Evolutionary conservation across 2,329 filamentous ascomycete genomes (phyloP), one percentile per base, ranked within the genome.

Genomic region (Colletotrichum endophyticum): DNA sequence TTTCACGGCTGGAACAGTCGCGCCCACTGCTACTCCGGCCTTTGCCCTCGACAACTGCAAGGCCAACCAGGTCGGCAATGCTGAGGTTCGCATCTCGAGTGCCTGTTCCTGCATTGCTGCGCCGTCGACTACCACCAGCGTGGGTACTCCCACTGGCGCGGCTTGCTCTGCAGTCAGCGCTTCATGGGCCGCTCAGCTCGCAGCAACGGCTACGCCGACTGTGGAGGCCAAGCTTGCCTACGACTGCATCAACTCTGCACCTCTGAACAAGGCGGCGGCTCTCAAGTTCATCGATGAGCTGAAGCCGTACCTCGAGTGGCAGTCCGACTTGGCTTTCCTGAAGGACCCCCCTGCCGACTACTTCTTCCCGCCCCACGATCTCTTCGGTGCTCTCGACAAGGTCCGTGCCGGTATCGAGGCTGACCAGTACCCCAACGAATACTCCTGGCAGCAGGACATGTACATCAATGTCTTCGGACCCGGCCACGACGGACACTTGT

Each of bases 331-430:
- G 12, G 86, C 86, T 19, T 88, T 86, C 78, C 83, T 89, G 36
- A 88, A 88, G 76, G 82, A 88, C 66, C 91, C 91, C 3, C 91
- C 91, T 0, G 73, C 84, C 15, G 84, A 84, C 13, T 92, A 91
- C 80, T 83, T 84, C 67, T 86, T 89, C 72, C 86, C 89, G 0
- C 63, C 82, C 34, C 83, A 85, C 59, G 85, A 87, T 77, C 80
- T 87, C 63, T 85, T 82, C 75, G 83, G 75, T 7, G 83, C 80
- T 7, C 80, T 87, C 9, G 82, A 80, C 44, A 72, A 81, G 39
- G 77, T 87, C 36, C 81, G 80, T 67, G 77, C 75, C 19, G 81
- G 82, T n/a, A 78, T 87, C 16, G 73, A 74, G 44, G 82, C 81
- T 1, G 81, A 83, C 76, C 79, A 81, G 70, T 87, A 87, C 72